Evolutionary conservation across 306 rosid genomes (phyloP).

Genomic region (Sphenostylis stenocarpa): DNA sequence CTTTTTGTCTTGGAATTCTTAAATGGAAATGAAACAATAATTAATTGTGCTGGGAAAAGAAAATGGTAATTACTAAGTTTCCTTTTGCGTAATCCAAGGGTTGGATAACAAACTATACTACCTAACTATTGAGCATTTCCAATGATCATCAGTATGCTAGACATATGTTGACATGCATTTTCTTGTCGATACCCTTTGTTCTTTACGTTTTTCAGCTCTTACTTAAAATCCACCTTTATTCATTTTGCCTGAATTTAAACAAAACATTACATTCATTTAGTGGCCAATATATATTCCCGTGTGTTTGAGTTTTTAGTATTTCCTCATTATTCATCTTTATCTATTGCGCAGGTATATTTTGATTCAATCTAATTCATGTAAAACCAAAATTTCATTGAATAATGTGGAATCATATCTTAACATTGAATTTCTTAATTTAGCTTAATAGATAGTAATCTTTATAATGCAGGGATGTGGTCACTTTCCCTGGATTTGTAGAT

Average conservation of each 20-base stretch:
- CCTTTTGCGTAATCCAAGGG: slow-evolving; percentile 21
- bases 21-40: not conserved
- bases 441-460: slow-evolving; percentile 24
- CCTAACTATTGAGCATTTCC: slow-evolving; percentile 6
- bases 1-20: slow-evolving; percentile 6
- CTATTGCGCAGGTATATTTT: slow-evolving; percentile 9
- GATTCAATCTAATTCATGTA: not conserved
- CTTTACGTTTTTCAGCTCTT: not conserved
- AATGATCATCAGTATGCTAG: not conserved
- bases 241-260: slow-evolving; percentile 1
- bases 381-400: slow-evolving; percentile 21
- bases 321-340: slow-evolving; percentile 1
- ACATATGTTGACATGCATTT: slow-evolving; percentile 1
- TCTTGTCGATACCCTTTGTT: not conserved
- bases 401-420: slow-evolving; percentile 14
- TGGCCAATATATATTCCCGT: not conserved
- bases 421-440: slow-evolving; percentile 19
- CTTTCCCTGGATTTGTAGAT: slow-evolving; percentile 97
- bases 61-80: slow-evolving; percentile 10
- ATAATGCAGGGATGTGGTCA: slow-evolving; percentile 66
- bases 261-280: slow-evolving; percentile 22
- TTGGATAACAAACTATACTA: slow-evolving; percentile 17
- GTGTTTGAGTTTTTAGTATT: slow-evolving; percentile 10
- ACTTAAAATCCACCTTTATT: not conserved
- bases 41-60: not conserved